Conservation (phyloP, 2,329 filamentous ascomycete genomes). For the Parafenestella ontariensis region DNA sequence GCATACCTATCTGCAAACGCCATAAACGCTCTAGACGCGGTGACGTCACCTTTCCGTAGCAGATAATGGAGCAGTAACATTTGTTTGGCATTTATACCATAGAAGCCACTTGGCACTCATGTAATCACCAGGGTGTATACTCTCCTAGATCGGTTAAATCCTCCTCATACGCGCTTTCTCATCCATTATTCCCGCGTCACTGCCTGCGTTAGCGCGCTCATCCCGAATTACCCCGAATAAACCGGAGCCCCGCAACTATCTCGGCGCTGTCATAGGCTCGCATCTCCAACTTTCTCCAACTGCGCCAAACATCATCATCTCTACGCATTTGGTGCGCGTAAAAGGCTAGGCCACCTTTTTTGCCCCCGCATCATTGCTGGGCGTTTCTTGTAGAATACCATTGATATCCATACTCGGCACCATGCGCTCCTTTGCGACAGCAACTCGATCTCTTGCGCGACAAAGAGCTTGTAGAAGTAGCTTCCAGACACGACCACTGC, state of each 20-base stretch:
- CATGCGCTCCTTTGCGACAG: conserved; percentile 45
- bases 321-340: conserved; percentile 13
- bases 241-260: conserved; percentile 12
- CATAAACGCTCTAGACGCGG: conserved; percentile 3
- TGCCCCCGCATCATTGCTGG: conserved; percentile 4
- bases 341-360: not conserved
- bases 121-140: not conserved
- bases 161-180: not conserved
- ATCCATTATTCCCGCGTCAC: not conserved
- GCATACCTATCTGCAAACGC: not conserved
- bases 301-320: conserved; percentile 5
- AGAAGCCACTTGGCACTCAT: not conserved
- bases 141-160: not conserved
- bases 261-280: conserved; percentile 8
- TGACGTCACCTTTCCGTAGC: not conserved
- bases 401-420: conserved; percentile 7
- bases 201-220: not conserved
- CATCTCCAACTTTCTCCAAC: not conserved
- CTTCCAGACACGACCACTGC: conserved; percentile 42
- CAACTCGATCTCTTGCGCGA: conserved; percentile 40
- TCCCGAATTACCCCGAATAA: not conserved
- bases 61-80: not conserved
- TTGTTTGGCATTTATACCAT: not conserved
- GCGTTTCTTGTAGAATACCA: not conserved
- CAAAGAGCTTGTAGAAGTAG: conserved; percentile 39